Conservation (phyloP, 768 basidiomycete species). For the Tricholoma bakamatsutake region DNA sequence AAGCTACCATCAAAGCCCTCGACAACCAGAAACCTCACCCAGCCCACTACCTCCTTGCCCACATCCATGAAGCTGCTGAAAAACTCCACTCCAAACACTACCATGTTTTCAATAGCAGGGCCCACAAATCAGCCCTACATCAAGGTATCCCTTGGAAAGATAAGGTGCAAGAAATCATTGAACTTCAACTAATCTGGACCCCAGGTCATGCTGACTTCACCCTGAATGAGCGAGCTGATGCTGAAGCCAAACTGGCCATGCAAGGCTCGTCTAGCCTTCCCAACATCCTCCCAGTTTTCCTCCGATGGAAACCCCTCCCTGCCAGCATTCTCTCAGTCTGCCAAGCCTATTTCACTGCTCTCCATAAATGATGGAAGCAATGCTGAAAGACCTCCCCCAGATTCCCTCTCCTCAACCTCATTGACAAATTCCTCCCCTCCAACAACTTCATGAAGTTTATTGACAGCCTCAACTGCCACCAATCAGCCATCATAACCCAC, state of each 20-base stretch:
- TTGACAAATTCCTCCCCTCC: constrained; percentile 11
- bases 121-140: background rate
- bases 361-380: constrained; percentile 1
- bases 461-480: too few relatives aligned
- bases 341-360: constrained; percentile 1
- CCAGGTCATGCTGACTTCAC: constrained; percentile 5
- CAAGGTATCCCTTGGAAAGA: background rate
- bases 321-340: constrained; percentile 11
- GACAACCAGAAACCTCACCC: background rate
- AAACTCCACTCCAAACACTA: constrained; percentile 1
- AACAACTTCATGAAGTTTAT: background rate
- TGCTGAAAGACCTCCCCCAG: constrained; percentile 9
- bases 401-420: background rate
- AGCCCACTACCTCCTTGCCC: constrained; percentile 6
- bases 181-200: constrained; percentile 6
- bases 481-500: too few relatives aligned
- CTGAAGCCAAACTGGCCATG: constrained; percentile 2
- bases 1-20: constrained; percentile 5
- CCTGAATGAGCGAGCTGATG: constrained; percentile 7
- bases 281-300: background rate
- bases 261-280: background rate
- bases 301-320: constrained; percentile 5
- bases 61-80: background rate
- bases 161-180: background rate
- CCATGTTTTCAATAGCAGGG: background rate